Evolutionary conservation across 1,139 yeast species (phyloP).

Genomic region (Candida dubliniensis): DNA sequence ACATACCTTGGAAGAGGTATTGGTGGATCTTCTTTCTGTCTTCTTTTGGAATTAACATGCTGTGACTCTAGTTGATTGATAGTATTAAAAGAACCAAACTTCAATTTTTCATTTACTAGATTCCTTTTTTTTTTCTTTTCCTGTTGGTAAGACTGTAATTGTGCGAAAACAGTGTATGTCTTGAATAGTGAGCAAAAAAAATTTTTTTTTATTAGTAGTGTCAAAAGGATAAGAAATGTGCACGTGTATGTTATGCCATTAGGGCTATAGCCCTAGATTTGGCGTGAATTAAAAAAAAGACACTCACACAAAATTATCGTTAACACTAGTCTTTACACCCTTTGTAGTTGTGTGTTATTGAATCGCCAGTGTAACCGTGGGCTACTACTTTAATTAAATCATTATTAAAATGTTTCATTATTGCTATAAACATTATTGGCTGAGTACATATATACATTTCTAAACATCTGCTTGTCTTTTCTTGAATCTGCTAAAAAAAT

Average conservation of each 20-base stretch:
- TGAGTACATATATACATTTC: background rate
- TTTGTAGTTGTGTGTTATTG: no score
- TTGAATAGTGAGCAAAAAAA: background rate
- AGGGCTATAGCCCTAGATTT: conserved; percentile 7
- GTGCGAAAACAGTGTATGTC: conserved; percentile 1
- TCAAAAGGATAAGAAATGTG: background rate
- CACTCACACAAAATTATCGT: no score
- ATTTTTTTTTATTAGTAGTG: conserved; percentile 1
- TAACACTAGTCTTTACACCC: no score
- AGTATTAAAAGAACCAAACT: conserved; percentile 5
- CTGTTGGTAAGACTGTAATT: conserved; percentile 1
- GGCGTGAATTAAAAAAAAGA: no score
- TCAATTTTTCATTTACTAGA: conserved; percentile 3
- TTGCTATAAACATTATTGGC: no score
- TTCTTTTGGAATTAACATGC: conserved; percentile 98
- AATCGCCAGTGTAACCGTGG: no score
- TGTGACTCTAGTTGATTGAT: conserved; percentile 8
- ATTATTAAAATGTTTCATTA: no score
- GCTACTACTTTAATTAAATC: no score
- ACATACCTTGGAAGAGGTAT: conserved; percentile 97
- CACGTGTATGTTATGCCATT: background rate
- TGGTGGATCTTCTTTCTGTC: conserved; percentile 99
- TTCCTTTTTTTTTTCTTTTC: conserved; percentile 3
- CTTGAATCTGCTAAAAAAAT: conserved; percentile 6
- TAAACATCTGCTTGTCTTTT: conserved; percentile 3